Percentiles rank a stretch among this genome's conserved stretches.
phyloP scores from a whole-genome alignment of 495 filamentous ascomycete genomes.

The Niebla homalea region DNA sequence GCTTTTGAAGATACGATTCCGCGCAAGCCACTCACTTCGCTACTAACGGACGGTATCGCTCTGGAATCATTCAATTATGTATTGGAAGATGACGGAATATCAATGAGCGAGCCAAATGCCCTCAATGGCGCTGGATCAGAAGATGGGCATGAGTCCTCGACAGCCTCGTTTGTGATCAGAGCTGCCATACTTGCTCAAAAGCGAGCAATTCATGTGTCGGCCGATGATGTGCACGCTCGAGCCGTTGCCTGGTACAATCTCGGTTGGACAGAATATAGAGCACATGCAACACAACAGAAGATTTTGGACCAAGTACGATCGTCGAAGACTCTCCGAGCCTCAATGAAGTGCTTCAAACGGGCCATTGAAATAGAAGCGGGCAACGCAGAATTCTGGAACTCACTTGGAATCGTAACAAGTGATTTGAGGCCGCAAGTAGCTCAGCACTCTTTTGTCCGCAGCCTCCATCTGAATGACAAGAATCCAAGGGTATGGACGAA shows the following conservation, averaged over 20 bases:
- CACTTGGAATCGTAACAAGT: constrained; percentile 80
- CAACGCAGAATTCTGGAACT: constrained; percentile 96
- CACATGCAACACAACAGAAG: constrained; percentile 44
- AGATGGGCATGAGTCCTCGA: constrained; percentile 31
- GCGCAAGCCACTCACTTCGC: constrained; percentile 30
- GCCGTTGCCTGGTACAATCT: constrained; percentile 95
- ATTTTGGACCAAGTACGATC: constrained; percentile 28
- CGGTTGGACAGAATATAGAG: constrained; percentile 80
- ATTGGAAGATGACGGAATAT: constrained; percentile 57
- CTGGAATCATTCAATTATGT: constrained; percentile 47
- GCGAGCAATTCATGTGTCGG: constrained; percentile 59
- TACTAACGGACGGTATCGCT: constrained; percentile 39
- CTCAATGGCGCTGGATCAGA: constrained; percentile 13
- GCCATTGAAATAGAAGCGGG: constrained; percentile 92
- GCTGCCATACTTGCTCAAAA: constrained; percentile 76
- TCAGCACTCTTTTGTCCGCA: constrained; percentile 89
- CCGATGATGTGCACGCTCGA: constrained; percentile 74
- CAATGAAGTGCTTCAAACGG: constrained; percentile 87
- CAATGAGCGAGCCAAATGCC: constrained; percentile 34
- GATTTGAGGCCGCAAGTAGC: constrained; percentile 73
- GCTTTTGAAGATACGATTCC: constrained; percentile 47
- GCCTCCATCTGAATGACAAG: constrained; percentile 79
- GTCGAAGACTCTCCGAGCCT: constrained; percentile 59
- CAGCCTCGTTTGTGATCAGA: constrained; percentile 36
- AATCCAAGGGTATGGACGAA: constrained; percentile 82